A percentile compares a stretch with the other conserved stretches of the same genome.
Conservation (phyloP, 257 asterid genomes). For the Thymus quinquecostatus region DNA sequence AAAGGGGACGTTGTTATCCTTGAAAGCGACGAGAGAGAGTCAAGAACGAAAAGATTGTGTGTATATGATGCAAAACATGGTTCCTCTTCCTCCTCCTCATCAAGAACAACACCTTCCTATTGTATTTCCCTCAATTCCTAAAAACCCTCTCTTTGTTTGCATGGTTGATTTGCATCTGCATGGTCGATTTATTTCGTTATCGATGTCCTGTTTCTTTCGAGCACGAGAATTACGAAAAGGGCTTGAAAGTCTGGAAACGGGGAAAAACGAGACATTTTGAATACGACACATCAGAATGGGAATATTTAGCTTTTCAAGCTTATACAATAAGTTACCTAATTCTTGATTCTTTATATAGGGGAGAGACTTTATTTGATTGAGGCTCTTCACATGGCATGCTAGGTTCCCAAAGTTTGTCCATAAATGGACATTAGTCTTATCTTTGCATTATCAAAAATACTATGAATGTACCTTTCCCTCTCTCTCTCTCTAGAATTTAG, state of each 20-base stretch:
- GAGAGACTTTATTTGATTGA: conserved; percentile 32
- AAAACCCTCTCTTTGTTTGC: neutral
- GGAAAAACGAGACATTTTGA: no score
- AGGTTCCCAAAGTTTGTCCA: conserved; percentile 49
- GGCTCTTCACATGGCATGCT: conserved; percentile 45
- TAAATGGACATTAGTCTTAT: conserved; percentile 36
- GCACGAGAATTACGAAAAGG: no score
- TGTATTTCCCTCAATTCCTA: conserved; percentile 21
- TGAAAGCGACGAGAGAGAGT: conserved; percentile 34
- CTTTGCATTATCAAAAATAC: conserved; percentile 21
- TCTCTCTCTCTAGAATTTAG: conserved; percentile 1
- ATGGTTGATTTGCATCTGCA: no score
- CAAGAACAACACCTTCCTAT: conserved; percentile 30
- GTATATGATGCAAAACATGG: conserved; percentile 33
- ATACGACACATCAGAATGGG: conserved; percentile 20
- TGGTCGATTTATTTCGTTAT: neutral
- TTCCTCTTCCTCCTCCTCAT: conserved; percentile 36
- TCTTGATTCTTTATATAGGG: conserved; percentile 39
- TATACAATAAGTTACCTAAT: conserved; percentile 36
- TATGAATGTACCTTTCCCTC: conserved; percentile 27
- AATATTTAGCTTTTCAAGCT: conserved; percentile 45
- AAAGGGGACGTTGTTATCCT: neutral
- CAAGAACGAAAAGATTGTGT: neutral
- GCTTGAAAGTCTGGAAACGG: no score
- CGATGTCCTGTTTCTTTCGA: neutral